Evolutionary conservation across 495 filamentous ascomycete species (phyloP).

Genomic region (Penicillium coprophilum): DNA sequence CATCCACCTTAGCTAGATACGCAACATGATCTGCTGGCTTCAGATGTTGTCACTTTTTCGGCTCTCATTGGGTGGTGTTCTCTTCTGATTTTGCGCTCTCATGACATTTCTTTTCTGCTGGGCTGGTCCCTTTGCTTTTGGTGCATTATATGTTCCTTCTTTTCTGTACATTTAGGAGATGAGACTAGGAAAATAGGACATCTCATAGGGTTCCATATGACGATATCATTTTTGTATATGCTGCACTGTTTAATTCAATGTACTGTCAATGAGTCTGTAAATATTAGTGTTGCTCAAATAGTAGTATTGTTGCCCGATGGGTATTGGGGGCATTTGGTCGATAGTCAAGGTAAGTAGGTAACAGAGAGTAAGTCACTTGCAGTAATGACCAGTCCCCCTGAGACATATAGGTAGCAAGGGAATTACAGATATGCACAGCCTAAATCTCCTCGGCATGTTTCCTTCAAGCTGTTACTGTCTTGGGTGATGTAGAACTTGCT

Average conservation of each 20-base stretch:
- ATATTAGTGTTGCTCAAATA: background rate
- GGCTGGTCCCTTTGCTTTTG: slow-evolving; percentile 23
- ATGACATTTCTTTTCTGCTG: slow-evolving; percentile 9
- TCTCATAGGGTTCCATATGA: slow-evolving; percentile 6
- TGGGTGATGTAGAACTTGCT: background rate
- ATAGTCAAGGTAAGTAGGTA: too few species aligned
- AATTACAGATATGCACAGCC: background rate
- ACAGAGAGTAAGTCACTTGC: background rate
- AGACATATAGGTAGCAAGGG: background rate
- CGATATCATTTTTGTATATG: background rate
- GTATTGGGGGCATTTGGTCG: too few species aligned
- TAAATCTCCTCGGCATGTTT: background rate
- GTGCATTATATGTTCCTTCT: slow-evolving; percentile 20
- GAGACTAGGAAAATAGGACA: slow-evolving; percentile 5
- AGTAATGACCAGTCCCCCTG: background rate
- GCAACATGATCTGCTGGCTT: slow-evolving; percentile 22
- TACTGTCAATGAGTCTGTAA: background rate
- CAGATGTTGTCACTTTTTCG: slow-evolving; percentile 12
- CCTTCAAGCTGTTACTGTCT: background rate
- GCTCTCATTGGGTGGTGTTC: background rate
- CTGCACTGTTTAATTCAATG: background rate
- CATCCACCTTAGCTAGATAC: slow-evolving; percentile 24
- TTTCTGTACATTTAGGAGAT: slow-evolving; percentile 28
- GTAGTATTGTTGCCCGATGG: background rate
- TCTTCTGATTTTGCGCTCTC: slow-evolving; percentile 3